These are phyloP conservation scores for Medicago lupulina DNA, from an alignment of 306 rosid genomes.

Conservation along the genomic window DNA sequence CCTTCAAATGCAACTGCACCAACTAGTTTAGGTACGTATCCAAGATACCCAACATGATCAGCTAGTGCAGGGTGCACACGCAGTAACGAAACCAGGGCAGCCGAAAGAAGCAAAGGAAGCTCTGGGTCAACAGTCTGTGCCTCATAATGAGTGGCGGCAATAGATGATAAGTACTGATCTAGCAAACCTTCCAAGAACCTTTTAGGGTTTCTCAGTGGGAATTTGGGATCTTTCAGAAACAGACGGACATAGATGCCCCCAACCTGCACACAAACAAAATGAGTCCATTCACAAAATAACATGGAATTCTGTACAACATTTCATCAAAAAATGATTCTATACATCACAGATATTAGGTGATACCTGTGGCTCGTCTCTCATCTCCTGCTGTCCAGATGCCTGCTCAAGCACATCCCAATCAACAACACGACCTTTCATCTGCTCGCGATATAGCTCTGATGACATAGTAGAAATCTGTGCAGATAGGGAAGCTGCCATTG, in stretches of 20 bases:
- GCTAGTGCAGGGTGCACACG: conserved; percentile 99
- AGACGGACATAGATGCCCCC: conserved; percentile 96
- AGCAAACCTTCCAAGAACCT: conserved; percentile 97
- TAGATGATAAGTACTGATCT: conserved; percentile 93
- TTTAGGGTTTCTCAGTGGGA: conserved; percentile 98
- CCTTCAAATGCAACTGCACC: conserved; percentile 97
- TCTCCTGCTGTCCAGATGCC: conserved; percentile 96
- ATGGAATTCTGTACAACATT: conserved; percentile 17
- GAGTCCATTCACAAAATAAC: conserved; percentile 35
- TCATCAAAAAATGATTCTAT: conserved; percentile 6
- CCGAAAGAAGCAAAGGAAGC: conserved; percentile 95
- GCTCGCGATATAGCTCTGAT: conserved; percentile 83
- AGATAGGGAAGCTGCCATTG: conserved; percentile 97
- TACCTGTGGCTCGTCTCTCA: conserved; percentile 99
- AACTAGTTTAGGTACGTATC: conserved; percentile 97
- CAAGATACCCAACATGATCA: conserved; percentile 99
- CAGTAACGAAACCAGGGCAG: conserved; percentile 91
- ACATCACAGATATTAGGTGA: conserved; percentile 31
- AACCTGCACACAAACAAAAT: conserved; percentile 68
- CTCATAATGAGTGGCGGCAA: conserved; percentile 95
- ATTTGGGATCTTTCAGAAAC: conserved; percentile 96
- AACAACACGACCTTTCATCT: conserved; percentile 93
- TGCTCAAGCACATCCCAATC: conserved; percentile 99
- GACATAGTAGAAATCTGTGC: conserved; percentile 96
- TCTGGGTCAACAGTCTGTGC: conserved; percentile 81